Evolutionary conservation across 1,284 basidiomycete species (phyloP), one percentile per base, ranked within the genome.

Genomic region (Moesziomyces antarcticus): DNA sequence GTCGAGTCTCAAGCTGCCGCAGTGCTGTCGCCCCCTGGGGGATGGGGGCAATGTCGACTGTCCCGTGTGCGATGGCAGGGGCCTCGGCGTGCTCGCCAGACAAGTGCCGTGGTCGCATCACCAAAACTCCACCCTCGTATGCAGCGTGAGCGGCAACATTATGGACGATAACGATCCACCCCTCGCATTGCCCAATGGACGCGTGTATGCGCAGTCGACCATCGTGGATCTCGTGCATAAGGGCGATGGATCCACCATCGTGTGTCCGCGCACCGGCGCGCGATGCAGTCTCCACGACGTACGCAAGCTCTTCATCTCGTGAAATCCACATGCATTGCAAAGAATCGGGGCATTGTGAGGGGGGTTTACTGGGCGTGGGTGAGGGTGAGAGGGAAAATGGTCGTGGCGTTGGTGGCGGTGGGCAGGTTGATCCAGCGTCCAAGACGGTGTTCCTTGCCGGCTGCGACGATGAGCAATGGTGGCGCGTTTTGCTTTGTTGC

Each of bases 61-160:
- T 83, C 96, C 96, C 0, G 91, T 93, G 5, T 99, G 96, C 85
- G 91, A 93, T 72, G 83, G 14, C 0, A 25, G 45, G 2, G 89
- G 90, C 14, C 87, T 98, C 18, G 90, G 91, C 21, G 87, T 88
- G 55, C 88, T 99, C 7, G 93, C 81, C 5, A 87, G 88, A 58
- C 92, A 95, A 74, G 93, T 97, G 0, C 96, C 97, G 0, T 91
- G 90, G 85, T 93, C 91, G 70, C 95, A 98, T 85, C 94, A 97
- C 83, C 90, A 91, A 50, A 97, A 96, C 82, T 97, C 94, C 48
- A 95, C 93, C 0, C 92, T 99, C 59, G 94, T 99, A 13, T 99
- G 97, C 83, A 86, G 89, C 45, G 88, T 97, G 73, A 93, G 88
- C 59, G 95, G 96, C 24, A 91, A 90, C 82, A 93, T 98, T 64